Evolutionary conservation across 176 grass and related monocot genomes (phyloP).

Genomic region (Sorghum bicolor): DNA sequence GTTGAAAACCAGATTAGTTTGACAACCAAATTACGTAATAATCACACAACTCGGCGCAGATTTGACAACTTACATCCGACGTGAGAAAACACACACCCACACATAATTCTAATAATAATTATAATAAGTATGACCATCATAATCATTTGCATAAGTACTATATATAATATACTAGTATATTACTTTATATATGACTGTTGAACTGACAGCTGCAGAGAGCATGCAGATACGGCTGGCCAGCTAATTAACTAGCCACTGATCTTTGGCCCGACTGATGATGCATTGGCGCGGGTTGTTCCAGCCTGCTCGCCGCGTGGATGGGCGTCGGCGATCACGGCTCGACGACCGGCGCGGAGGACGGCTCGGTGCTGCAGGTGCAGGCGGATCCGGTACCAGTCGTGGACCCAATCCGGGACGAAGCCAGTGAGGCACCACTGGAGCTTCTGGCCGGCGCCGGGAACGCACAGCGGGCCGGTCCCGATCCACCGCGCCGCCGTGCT

Average conservation of each 20-base stretch:
- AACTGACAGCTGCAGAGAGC: background rate
- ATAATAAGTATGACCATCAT: background rate
- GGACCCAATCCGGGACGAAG: constrained; percentile 31
- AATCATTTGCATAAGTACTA: background rate
- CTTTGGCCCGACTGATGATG: background rate
- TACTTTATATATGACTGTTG: background rate
- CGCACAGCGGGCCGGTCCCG: constrained; percentile 30
- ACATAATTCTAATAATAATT: background rate
- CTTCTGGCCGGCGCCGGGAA: constrained; percentile 46
- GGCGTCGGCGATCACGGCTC: background rate
- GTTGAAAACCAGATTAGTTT: too few species aligned
- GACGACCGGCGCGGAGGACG: background rate
- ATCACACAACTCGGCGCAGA: background rate
- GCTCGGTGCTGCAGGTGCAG: constrained; percentile 32
- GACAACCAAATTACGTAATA: too few species aligned
- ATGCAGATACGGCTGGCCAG: background rate
- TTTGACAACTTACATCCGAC: background rate
- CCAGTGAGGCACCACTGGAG: constrained; percentile 39
- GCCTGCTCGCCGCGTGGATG: background rate
- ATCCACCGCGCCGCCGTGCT: background rate
- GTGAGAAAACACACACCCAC: background rate
- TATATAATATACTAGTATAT: too few species aligned
- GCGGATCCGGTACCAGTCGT: constrained; percentile 31
- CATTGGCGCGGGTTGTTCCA: background rate
- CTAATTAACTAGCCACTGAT: background rate